Percentiles rank a stretch among this genome's conserved stretches.
phyloP scores from a whole-genome alignment of 2,329 filamentous ascomycete species.

The Talaromyces sp. region DNA sequence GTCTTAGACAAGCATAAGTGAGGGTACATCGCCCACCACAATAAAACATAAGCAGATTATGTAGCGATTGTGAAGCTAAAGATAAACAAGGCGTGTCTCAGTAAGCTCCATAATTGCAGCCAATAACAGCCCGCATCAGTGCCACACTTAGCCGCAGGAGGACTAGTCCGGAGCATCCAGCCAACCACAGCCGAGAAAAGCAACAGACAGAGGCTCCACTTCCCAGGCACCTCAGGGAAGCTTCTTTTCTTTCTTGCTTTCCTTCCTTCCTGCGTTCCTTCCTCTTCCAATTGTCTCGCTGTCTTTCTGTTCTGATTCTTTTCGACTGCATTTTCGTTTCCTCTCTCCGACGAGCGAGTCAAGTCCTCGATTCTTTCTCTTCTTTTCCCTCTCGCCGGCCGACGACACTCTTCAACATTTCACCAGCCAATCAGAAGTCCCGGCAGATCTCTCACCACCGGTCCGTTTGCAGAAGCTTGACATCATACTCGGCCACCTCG shows the following conservation, averaged over 20 bases:
- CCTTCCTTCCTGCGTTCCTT: not conserved
- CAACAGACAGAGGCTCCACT: not conserved
- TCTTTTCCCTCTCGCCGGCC: conserved; percentile 3
- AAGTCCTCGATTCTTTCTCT: not conserved
- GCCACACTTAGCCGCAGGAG: not conserved
- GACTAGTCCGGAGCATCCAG: not conserved
- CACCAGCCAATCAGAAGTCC: not conserved
- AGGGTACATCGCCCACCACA: not conserved
- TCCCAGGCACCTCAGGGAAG: conserved; percentile 14
- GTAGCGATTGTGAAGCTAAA: not conserved
- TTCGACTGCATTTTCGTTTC: conserved; percentile 4
- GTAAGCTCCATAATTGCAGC: not conserved
- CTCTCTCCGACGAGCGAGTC: not conserved
- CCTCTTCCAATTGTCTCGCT: not conserved
- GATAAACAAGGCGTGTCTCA: conserved; percentile 10
- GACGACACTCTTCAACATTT: not conserved
- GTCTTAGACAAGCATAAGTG: not conserved
- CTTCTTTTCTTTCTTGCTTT: not conserved
- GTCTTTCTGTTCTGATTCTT: not conserved
- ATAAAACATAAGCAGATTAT: not conserved
- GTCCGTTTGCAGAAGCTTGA: conserved; percentile 11
- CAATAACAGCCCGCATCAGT: not conserved
- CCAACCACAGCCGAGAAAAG: not conserved
- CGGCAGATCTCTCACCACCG: conserved; percentile 8
- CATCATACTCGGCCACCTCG: conserved; percentile 5